Evolutionary conservation across 1,139 yeast species (phyloP), one percentile per base, ranked within the genome.

Genomic region (Kurtzmaniella quercitrusa): DNA sequence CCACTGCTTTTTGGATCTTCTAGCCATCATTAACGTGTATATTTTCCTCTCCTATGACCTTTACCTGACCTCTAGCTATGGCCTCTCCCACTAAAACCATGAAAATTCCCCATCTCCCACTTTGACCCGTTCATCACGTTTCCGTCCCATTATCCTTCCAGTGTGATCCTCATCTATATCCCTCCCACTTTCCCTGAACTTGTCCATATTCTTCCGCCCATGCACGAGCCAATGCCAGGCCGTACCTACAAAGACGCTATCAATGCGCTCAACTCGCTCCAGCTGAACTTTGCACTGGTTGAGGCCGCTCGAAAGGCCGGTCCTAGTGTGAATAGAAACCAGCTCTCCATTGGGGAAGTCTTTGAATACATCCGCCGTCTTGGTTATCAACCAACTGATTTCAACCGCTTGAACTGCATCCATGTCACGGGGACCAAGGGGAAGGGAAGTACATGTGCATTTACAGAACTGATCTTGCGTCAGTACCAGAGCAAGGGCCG

Each of bases 391-490:
- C 76, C 83, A 1, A 53, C 64, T 3, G 95, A 85, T 50, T 82
- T 88, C 58, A 80, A 90, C 62, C 74, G 66, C 47, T 65, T 94
- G 56, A 90, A 91, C 54, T 76, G 90, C 3, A 77, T 94, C 40
- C 98, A 94, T 58, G 85, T 94, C 31, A 91, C 99, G 0, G 99
- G 99, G 21, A 94, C 99, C 1, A 94, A 94, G 63, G 99, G 99
- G 11, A 94, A 94, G 66, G 99, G 99, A 1, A 90, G 97, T 1
- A 91, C 98, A 0, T 93, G 97, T 66, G 97, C 98, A 0, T 94
- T 94, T 60, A 80, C 91, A 2, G 89, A 88, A 55, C 82, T 94
- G 2, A 89, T 93, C 40, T 65, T 94, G 48, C 60, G 66, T 14
- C 90, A 88, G 57, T 89, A 87, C 57, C 45, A 44, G 41, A 38